phyloP scores from a whole-genome alignment of 108 stramenopile species.

The Cylindrotheca closterium region DNA sequence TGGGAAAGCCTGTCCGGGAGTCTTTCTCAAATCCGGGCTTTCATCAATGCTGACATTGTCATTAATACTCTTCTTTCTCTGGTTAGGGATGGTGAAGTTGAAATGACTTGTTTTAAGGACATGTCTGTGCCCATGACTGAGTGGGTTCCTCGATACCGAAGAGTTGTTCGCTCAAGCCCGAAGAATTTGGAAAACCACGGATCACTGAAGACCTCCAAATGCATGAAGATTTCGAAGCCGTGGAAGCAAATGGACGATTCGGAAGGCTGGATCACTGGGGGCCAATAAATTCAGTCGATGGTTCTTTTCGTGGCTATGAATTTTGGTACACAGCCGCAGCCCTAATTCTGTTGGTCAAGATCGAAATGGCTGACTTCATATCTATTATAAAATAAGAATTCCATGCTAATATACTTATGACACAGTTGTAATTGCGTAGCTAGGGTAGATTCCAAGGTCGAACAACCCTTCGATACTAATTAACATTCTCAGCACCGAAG shows the following conservation, averaged over 20 bases:
- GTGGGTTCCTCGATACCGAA: slow-evolving; percentile 36
- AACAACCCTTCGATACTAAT: no score
- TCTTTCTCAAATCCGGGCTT: slow-evolving; percentile 42
- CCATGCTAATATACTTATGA: no score
- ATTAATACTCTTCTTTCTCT: slow-evolving; percentile 53
- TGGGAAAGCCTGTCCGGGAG: slow-evolving; percentile 45
- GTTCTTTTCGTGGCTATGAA: no score
- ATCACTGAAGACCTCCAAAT: slow-evolving; percentile 37
- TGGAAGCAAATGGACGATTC: slow-evolving; percentile 49
- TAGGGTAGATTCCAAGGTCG: no score
- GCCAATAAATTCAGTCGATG: not conserved
- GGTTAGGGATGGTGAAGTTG: slow-evolving; percentile 63
- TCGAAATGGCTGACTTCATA: no score
- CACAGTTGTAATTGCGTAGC: no score
- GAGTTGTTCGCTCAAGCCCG: not conserved
- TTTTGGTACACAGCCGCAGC: no score
- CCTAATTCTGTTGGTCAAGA: no score
- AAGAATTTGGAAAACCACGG: slow-evolving; percentile 24
- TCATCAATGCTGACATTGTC: slow-evolving; percentile 66
- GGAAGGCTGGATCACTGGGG: slow-evolving; percentile 22
- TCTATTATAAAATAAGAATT: no score
- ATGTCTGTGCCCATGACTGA: slow-evolving; percentile 25
- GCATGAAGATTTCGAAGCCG: slow-evolving; percentile 76
- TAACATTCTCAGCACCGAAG: no score
- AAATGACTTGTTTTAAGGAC: slow-evolving; percentile 35